phyloP scores from a whole-genome alignment of 768 basidiomycete species.

The Auriscalpium orientale region DNA sequence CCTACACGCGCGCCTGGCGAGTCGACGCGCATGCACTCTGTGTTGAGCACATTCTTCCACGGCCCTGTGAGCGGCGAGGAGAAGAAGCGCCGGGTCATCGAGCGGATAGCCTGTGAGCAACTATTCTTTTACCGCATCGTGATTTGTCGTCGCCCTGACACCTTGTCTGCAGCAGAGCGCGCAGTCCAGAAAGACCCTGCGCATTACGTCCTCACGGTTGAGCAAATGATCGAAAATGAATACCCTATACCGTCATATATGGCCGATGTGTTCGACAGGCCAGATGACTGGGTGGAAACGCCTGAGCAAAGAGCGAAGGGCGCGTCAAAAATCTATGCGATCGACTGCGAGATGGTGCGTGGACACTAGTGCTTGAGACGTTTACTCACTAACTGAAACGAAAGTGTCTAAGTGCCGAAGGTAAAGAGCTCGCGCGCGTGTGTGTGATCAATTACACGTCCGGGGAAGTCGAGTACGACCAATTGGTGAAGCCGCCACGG shows the following conservation, averaged over 20 bases:
- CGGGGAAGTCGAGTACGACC: constrained; percentile 74
- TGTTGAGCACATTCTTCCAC: constrained; percentile 76
- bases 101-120: constrained; percentile 32
- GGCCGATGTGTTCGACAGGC: constrained; percentile 58
- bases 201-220: constrained; percentile 65
- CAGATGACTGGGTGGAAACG: constrained; percentile 77
- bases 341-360: constrained; percentile 96
- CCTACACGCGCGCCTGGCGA: constrained; percentile 94
- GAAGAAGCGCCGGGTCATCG: constrained; percentile 55
- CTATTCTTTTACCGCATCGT: neutral
- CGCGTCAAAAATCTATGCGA: constrained; percentile 55
- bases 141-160: neutral
- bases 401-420: constrained; percentile 84
- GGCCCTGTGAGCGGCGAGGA: constrained; percentile 75
- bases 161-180: constrained; percentile 40
- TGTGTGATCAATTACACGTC: constrained; percentile 75
- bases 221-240: constrained; percentile 92
- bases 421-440: constrained; percentile 82
- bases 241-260: constrained; percentile 87
- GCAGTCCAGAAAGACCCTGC: constrained; percentile 56
- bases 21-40: constrained; percentile 73
- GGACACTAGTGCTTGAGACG: neutral
- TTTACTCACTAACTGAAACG: neutral
- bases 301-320: constrained; percentile 38
- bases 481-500: constrained; percentile 80